Evolutionary conservation across 805 yeast species (phyloP).

Genomic region (Scheffersomyces coipomensis): DNA sequence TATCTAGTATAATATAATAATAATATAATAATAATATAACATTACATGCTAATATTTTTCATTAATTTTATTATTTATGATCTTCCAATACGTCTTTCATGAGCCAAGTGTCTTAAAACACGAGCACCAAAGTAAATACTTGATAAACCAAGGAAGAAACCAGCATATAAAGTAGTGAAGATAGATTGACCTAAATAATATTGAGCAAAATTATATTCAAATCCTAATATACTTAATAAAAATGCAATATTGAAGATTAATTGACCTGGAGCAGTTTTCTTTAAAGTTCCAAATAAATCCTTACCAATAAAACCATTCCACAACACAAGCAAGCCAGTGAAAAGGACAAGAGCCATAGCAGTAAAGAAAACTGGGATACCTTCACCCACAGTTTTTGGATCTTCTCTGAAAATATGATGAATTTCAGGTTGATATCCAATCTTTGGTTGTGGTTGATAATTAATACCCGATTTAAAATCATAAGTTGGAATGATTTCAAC

Average conservation of each 20-base stretch:
- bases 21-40: too few relatives aligned
- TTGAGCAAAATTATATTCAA: conserved; percentile 53
- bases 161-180: conserved; percentile 53
- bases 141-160: conserved; percentile 49
- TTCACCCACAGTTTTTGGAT: conserved; percentile 52
- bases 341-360: conserved; percentile 39
- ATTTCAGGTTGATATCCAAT: conserved; percentile 60
- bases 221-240: conserved; percentile 44
- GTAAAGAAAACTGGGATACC: conserved; percentile 53
- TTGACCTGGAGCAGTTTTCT: conserved; percentile 31
- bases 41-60: too few relatives aligned
- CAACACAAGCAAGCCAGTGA: conserved; percentile 40
- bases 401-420: conserved; percentile 55
- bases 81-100: conserved; percentile 28
- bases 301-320: conserved; percentile 37
- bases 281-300: conserved; percentile 32
- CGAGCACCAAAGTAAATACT: conserved; percentile 63
- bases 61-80: not conserved
- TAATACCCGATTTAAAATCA: conserved; percentile 20
- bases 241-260: conserved; percentile 43
- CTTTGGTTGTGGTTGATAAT: conserved; percentile 28
- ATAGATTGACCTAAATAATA: conserved; percentile 62
- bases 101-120: conserved; percentile 51
- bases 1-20: not conserved
- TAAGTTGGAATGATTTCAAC: conserved; percentile 29